Evolutionary conservation across 345 rosid species (phyloP).

Genomic region (Dimocarpus longan): DNA sequence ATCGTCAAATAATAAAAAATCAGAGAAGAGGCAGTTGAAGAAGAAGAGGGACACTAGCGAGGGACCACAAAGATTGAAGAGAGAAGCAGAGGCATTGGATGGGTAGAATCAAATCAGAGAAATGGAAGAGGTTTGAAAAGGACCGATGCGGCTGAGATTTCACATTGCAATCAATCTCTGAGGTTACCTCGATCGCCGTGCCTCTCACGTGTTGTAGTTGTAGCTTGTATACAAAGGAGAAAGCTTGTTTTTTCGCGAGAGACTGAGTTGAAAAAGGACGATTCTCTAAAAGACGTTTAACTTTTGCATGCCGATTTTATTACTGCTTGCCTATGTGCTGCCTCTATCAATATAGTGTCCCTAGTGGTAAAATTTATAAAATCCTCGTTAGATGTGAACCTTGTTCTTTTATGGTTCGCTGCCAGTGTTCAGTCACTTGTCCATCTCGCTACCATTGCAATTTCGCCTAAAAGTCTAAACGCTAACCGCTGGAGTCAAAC

Average conservation of each 20-base stretch:
- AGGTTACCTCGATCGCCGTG: constrained; percentile 23
- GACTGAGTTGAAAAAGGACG: background rate
- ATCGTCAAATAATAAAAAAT: background rate
- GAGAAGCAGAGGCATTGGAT: background rate
- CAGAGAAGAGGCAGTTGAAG: background rate
- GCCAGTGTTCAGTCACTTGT: constrained; percentile 24
- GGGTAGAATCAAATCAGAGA: background rate
- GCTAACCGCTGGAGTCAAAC: constrained; percentile 23
- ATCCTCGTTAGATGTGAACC: constrained; percentile 33
- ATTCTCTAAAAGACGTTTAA: constrained; percentile 29
- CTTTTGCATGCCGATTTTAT: constrained; percentile 31
- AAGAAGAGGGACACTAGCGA: too few species aligned
- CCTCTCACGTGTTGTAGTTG: constrained; percentile 44
- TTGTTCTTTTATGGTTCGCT: constrained; percentile 17
- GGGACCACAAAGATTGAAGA: constrained; percentile 10
- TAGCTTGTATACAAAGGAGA: background rate
- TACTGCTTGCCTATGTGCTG: too few species aligned
- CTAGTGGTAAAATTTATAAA: background rate
- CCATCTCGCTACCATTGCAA: background rate
- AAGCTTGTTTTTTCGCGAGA: background rate
- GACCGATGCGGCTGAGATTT: constrained; percentile 36
- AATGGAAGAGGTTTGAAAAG: constrained; percentile 20
- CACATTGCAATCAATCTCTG: background rate
- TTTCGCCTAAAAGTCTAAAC: background rate
- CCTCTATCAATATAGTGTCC: background rate